phyloP scores from a whole-genome alignment of 2,329 filamentous ascomycete species.

The Pezicula carpinea region DNA sequence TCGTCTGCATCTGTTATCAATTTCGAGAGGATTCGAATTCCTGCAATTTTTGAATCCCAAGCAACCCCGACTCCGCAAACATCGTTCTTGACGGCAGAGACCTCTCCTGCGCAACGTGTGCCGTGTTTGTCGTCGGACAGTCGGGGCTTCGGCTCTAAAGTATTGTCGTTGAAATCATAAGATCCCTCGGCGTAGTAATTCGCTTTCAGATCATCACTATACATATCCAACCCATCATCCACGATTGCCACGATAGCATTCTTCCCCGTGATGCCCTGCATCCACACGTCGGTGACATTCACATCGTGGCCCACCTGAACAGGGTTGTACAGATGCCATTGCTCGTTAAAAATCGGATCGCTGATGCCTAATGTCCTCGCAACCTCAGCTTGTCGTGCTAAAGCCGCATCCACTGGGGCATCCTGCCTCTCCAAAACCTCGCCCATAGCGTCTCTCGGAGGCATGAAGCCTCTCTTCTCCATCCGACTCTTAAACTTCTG shows the following conservation, averaged over 20 bases:
- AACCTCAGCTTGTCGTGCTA: conserved; percentile 55
- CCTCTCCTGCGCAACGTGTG: conserved; percentile 90
- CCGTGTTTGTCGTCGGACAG: conserved; percentile 84
- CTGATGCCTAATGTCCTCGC: conserved; percentile 66
- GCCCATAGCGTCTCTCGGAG: conserved; percentile 16
- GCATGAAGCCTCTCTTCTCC: conserved; percentile 43
- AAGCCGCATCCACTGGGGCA: conserved; percentile 31
- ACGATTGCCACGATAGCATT: conserved; percentile 90
- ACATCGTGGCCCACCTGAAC: conserved; percentile 81
- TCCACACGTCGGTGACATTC: conserved; percentile 93
- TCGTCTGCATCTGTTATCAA: conserved; percentile 90
- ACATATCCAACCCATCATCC: conserved; percentile 93
- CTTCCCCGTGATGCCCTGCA: conserved; percentile 83
- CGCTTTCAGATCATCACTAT: conserved; percentile 84
- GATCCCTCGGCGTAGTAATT: conserved; percentile 94
- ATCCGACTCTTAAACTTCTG: conserved; percentile 59
- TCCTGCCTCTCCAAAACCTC: conserved; percentile 16
- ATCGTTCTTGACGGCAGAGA: conserved; percentile 86
- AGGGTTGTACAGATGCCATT: conserved; percentile 93
- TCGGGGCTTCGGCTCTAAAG: conserved; percentile 73
- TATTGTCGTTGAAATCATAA: conserved; percentile 91
- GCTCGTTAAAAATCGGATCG: conserved; percentile 88
- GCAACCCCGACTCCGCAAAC: conserved; percentile 95
- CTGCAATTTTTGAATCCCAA: conserved; percentile 85
- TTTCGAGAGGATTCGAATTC: conserved; percentile 88